Base-by-base conservation (phyloP, 2,329 filamentous ascomycete genomes). In the Gnomoniopsis smithogilvyi region DNA sequence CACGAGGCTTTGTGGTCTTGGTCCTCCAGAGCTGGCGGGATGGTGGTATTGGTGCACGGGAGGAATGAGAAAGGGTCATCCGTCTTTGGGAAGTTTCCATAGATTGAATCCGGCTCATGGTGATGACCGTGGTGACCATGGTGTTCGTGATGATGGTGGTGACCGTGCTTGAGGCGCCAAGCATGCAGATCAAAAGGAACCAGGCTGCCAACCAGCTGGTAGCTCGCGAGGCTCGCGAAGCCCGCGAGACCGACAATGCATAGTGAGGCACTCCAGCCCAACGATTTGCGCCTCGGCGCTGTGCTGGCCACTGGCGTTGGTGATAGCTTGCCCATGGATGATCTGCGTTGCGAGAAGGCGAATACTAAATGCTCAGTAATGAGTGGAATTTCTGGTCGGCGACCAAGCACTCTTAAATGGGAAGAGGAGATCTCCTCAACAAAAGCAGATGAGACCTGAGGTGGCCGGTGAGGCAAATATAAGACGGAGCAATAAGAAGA, bases 41-140 rank as follows among this genome's bases (percentile, higher is more conserved):
- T n/a, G 0, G 75, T 77, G 8, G 55, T 51, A 43, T 70, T 68
- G 4, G 78, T 80, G 67, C 79, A 81, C 2, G 79, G 78, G 1
- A 80, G 67, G 64, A 80, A 77, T 7, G 62, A 76, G 58, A 82
- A 80, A 1, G 76, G 72, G 54, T 82, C 79, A n/a, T 71, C 64
- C 3, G 70, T 64, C 17, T 64, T 58, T 0, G 78, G 79, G 54
- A 80, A 80, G 15, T 43, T 64, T 14, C 76, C 75, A 45, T 73
- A 76, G 1, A 68, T 67, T 17, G 66, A 68, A 47, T 41, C 49
- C 19, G 26, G 22, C 21, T 34, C 36, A 12, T 43, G 34, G 15
- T 34, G 33, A 12, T 36, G 30, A 22, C 30, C 19, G 26, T 53
- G 49, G 6, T 49, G 54, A 34, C 53, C 34, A 22, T 54, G 51